Percentiles rank a stretch among this genome's conserved stretches.
Conservation (phyloP, 768 basidiomycete genomes). For the Ramaria sp. region DNA sequence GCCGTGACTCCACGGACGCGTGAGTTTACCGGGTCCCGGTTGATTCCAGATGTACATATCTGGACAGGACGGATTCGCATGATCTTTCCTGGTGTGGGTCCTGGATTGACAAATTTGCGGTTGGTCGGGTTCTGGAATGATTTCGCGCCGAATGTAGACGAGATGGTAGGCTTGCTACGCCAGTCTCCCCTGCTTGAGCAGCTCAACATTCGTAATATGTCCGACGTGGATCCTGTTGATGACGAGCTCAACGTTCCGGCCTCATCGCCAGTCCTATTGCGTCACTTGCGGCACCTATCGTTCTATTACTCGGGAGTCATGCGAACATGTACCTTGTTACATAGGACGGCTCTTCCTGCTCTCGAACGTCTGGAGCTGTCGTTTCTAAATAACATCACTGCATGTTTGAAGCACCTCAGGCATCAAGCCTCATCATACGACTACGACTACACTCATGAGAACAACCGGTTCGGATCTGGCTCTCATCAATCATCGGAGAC, state of each 20-base stretch:
- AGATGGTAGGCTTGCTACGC: no score
- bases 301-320: no score
- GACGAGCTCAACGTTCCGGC: conserved; percentile 18
- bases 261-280: conserved; percentile 18
- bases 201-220: no score
- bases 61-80: no score
- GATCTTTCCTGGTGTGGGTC: no score
- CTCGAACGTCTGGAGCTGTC: conserved; percentile 61
- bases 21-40: conserved; percentile 58
- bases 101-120: no score
- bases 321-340: no score
- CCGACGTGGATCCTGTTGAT: conserved; percentile 42
- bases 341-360: no score
- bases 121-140: no score
- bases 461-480: not conserved
- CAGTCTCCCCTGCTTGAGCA: no score
- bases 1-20: conserved; percentile 18
- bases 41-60: no score
- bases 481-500: not conserved
- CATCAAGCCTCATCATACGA: conserved; percentile 62
- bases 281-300: conserved; percentile 55
- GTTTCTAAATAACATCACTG: conserved; percentile 66
- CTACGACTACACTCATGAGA: conserved; percentile 19
- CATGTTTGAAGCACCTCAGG: conserved; percentile 54
- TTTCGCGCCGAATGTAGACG: no score